phyloP scores from a whole-genome alignment of 208 protist species.

The Porcisia deanei region DNA sequence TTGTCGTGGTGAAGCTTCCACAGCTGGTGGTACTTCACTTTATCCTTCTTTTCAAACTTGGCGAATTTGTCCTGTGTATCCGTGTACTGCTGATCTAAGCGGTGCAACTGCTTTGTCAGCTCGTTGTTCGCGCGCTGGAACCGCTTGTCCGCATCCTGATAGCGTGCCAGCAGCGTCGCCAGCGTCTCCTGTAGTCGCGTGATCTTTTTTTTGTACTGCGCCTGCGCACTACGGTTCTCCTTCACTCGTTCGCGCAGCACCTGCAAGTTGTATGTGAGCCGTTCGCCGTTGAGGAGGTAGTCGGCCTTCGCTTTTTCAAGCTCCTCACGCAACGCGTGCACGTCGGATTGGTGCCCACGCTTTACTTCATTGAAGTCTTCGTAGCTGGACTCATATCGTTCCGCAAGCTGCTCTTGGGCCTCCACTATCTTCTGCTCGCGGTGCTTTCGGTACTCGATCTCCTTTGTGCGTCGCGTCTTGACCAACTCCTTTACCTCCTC shows the following conservation, averaged over 20 bases:
- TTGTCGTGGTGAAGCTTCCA: constrained; percentile 96
- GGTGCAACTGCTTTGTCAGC: constrained; percentile 93
- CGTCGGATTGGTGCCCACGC: constrained; percentile 79
- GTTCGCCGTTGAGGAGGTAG: constrained; percentile 96
- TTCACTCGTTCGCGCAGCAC: constrained; percentile 94
- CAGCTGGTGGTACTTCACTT: constrained; percentile 92
- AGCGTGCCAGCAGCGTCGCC: constrained; percentile 86
- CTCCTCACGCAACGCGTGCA: constrained; percentile 92
- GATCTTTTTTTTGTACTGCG: constrained; percentile 93
- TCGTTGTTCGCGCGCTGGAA: constrained; percentile 94
- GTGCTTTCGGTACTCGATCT: constrained; percentile 87
- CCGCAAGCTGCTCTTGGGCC: constrained; percentile 75
- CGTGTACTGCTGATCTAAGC: constrained; percentile 94
- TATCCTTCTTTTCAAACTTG: constrained; percentile 93
- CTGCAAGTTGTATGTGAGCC: constrained; percentile 96
- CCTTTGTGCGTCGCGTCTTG: constrained; percentile 86
- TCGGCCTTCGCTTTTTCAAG: constrained; percentile 94
- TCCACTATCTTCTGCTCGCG: constrained; percentile 82
- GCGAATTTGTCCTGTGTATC: constrained; percentile 96
- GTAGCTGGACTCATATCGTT: constrained; percentile 77
- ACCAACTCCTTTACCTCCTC: constrained; percentile 89
- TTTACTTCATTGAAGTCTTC: constrained; percentile 88
- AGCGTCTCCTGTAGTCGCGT: constrained; percentile 89
- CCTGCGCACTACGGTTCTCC: constrained; percentile 94
- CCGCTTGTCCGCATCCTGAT: constrained; percentile 89